A percentile compares a stretch with the other conserved stretches of the same genome.
These are phyloP conservation scores for Phytophthora ohioensis DNA, from an alignment of 352 stramenopile genomes.

Conservation along the genomic window DNA sequence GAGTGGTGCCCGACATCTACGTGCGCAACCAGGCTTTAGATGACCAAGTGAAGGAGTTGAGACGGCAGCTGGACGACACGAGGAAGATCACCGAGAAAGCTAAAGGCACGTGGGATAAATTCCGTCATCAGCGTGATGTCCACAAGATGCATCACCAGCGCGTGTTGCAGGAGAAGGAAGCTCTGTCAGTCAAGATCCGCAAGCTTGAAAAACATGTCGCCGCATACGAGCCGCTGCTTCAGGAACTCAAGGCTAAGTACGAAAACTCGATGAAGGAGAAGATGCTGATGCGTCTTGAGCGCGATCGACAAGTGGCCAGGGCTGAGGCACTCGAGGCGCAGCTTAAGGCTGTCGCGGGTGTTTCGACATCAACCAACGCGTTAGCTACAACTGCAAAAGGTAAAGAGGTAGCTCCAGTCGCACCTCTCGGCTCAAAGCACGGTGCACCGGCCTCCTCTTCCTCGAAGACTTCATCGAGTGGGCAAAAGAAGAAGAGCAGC, in stretches of 20 bases:
- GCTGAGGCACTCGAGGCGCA: slow-evolving; percentile 91
- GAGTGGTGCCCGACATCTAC: slow-evolving; percentile 95
- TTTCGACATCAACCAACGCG: slow-evolving; percentile 7
- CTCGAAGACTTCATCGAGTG: slow-evolving; percentile 22
- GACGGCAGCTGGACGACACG: slow-evolving; percentile 89
- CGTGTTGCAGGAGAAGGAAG: slow-evolving; percentile 95
- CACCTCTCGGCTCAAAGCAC: slow-evolving; percentile 31
- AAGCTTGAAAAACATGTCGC: slow-evolving; percentile 93
- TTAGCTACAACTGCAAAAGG: slow-evolving; percentile 29
- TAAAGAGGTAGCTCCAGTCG: slow-evolving; percentile 37
- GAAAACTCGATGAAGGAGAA: slow-evolving; percentile 97
- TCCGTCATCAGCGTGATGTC: slow-evolving; percentile 94
- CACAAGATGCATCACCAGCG: slow-evolving; percentile 97
- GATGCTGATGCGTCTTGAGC: slow-evolving; percentile 96
- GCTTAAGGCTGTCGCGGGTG: slow-evolving; percentile 58
- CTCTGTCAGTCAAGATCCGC: slow-evolving; percentile 92
- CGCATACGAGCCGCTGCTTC: slow-evolving; percentile 93
- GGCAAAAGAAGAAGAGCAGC: slow-evolving; percentile 55
- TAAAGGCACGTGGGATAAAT: slow-evolving; percentile 96
- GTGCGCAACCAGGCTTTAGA: slow-evolving; percentile 93
- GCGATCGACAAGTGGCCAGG: slow-evolving; percentile 90
- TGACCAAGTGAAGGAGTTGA: slow-evolving; percentile 88
- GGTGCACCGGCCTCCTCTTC: slow-evolving; percentile 20
- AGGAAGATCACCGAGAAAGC: slow-evolving; percentile 91
- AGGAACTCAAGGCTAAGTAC: slow-evolving; percentile 95